Percentiles rank a stretch among this genome's conserved stretches.
Conservation (phyloP, 768 basidiomycete genomes). For the Kwoniella botswanensis region DNA sequence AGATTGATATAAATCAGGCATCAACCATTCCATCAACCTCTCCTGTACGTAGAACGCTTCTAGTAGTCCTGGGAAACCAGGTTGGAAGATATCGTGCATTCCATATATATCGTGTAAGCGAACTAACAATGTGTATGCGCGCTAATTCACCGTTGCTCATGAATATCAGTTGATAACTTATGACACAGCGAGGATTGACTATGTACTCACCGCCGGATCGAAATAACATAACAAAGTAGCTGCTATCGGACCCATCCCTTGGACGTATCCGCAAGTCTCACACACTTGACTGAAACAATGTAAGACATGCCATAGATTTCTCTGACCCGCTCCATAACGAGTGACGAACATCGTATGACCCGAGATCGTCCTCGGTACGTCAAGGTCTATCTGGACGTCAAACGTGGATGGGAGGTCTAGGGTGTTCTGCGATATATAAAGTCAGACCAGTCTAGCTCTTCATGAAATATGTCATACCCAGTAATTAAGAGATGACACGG, state of each 20-base stretch:
- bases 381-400: slow-evolving; percentile 96
- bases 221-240: slow-evolving; percentile 93
- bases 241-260: slow-evolving; percentile 98
- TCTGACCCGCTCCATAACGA: slow-evolving; percentile 93
- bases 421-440: slow-evolving; percentile 62
- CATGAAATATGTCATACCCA: too few relatives aligned
- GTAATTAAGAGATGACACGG: too few relatives aligned
- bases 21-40: slow-evolving; percentile 78
- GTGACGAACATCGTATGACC: slow-evolving; percentile 94
- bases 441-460: too few relatives aligned
- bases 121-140: slow-evolving; percentile 80
- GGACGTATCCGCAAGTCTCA: slow-evolving; percentile 87
- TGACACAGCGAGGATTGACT: background rate
- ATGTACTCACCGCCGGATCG: slow-evolving; percentile 69
- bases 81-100: slow-evolving; percentile 85
- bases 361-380: slow-evolving; percentile 93
- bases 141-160: slow-evolving; percentile 54
- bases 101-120: slow-evolving; percentile 86
- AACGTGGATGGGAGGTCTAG: slow-evolving; percentile 82
- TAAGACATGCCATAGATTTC: slow-evolving; percentile 90
- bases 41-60: slow-evolving; percentile 98
- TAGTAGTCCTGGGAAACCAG: slow-evolving; percentile 92
- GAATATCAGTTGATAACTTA: background rate
- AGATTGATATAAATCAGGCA: slow-evolving; percentile 85
- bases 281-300: slow-evolving; percentile 90